Conservation (phyloP, 2,329 filamentous ascomycete species). For the Ophiostoma ips region DNA sequence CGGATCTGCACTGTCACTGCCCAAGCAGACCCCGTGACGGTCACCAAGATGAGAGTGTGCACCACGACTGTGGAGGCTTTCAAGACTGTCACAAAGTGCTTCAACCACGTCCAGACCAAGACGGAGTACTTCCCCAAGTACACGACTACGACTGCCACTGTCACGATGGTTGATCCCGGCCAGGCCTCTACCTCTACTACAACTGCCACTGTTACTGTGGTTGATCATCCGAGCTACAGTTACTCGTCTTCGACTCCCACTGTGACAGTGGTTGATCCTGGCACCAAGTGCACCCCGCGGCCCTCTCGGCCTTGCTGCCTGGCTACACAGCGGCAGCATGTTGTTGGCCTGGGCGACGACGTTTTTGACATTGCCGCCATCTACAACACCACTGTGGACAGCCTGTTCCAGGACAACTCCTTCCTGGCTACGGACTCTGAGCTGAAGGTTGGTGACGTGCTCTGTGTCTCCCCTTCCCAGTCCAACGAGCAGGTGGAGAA, state of each 20-base stretch:
- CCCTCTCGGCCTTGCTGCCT: slow-evolving; percentile 1
- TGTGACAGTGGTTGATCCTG: not conserved
- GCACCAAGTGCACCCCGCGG: not conserved
- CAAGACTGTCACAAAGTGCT: slow-evolving; percentile 8
- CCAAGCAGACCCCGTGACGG: not conserved
- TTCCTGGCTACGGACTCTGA: slow-evolving; percentile 4
- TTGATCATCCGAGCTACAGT: too few relatives aligned
- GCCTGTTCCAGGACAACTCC: slow-evolving; percentile 4
- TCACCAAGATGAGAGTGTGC: not conserved
- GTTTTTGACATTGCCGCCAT: slow-evolving; percentile 1
- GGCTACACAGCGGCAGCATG: slow-evolving; percentile 2
- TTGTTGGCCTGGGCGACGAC: slow-evolving; percentile 6
- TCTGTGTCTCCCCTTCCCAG: slow-evolving; percentile 5
- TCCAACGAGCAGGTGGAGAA: not conserved
- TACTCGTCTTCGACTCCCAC: too few relatives aligned
- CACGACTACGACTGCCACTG: slow-evolving; percentile 6
- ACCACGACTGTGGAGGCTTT: slow-evolving; percentile 4
- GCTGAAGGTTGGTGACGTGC: slow-evolving; percentile 1
- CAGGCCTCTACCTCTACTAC: not conserved
- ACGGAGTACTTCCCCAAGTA: slow-evolving; percentile 8
- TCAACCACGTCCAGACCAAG: slow-evolving; percentile 7
- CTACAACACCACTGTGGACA: slow-evolving; percentile 8
- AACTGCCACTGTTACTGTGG: not conserved
- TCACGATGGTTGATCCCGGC: slow-evolving; percentile 1
- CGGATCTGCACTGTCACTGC: not conserved